Evolutionary conservation across 805 yeast genomes (phyloP), one percentile per base, ranked within the genome.

Genomic region (Wickerhamomyces silvicola): DNA sequence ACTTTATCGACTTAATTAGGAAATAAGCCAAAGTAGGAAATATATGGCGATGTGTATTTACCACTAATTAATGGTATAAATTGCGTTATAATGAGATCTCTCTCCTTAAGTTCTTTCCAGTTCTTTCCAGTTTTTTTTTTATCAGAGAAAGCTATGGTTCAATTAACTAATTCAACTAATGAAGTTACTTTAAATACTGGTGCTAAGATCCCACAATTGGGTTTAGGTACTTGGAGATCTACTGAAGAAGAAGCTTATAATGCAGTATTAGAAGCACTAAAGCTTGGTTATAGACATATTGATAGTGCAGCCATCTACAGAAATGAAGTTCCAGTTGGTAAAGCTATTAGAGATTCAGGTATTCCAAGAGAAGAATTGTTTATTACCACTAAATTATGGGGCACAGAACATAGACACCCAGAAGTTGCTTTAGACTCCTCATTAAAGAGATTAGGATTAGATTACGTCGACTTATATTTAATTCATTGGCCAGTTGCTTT

Each of bases 401-500:
- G 65, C 38, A 59, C 71, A 11, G 63, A 64, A 41, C 77, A 70
- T 32, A 55, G 61, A 34, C 45, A 53, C 22, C 76, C 76, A 9
- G 70, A 50, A 28, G 58, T 50, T 18, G 80, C 78, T 10, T 54
- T 81, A 26, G 67, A 74, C 14, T 58, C 54, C 22, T 77, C 86
- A 7, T 63, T 82, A 48, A 44, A 65, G 41, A 72, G 75, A 45
- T 64, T 82, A 39, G 76, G 75, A 1, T 52, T 81, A 43, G 88
- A 78, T 31, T 83, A 83, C 48, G 78, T 83, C 32, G 94, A 83
- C 51, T 61, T 83, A 39, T 75, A 78, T 52, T 66, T 84, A 50
- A 67, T 82, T 53, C 94, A 83, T 57, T 84, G 90, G 90, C 94
- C 94, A 6, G 69, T 70, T 26, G 61, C 78, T 8, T 53, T 70